Evolutionary conservation across 192 early-diverging fungal species (phyloP).

Genomic region (Gamsiella multidivaricata): DNA sequence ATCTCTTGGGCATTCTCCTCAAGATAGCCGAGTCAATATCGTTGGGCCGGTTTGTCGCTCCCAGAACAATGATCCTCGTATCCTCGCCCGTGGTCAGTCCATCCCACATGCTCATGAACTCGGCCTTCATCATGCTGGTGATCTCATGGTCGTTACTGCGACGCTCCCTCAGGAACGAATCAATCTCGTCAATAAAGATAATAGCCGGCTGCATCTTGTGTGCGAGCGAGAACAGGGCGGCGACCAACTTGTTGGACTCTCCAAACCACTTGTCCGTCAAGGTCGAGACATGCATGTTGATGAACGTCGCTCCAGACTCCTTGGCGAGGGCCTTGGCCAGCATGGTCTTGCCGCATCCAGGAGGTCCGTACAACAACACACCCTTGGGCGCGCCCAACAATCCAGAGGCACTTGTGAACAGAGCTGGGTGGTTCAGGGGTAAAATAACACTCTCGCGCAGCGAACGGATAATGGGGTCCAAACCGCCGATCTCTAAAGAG

Average conservation of each 20-base stretch:
- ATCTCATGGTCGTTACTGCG: slow-evolving; percentile 94
- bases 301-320: slow-evolving; percentile 97
- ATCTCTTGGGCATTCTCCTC: slow-evolving; percentile 97
- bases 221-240: slow-evolving; percentile 93
- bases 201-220: slow-evolving; percentile 95
- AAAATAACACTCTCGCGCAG: slow-evolving; percentile 97
- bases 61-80: slow-evolving; percentile 79
- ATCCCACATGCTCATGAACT: slow-evolving; percentile 99
- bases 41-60: slow-evolving; percentile 97
- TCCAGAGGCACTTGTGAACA: slow-evolving; percentile 87
- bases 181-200: slow-evolving; percentile 99
- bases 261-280: slow-evolving; percentile 99
- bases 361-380: slow-evolving; percentile 94
- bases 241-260: slow-evolving; percentile 93
- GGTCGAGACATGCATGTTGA: slow-evolving; percentile 97
- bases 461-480: slow-evolving; percentile 91
- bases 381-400: slow-evolving; percentile 94
- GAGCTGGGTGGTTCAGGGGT: slow-evolving; percentile 91
- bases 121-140: slow-evolving; percentile 99
- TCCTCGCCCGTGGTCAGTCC: slow-evolving; percentile 84
- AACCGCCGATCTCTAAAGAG: slow-evolving; percentile 84
- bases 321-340: slow-evolving; percentile 97
- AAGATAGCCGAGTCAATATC: slow-evolving; percentile 98
- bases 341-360: slow-evolving; percentile 99
- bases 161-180: slow-evolving; percentile 94